A percentile compares a stretch with the other conserved stretches of the same genome.
Evolutionary conservation across 805 yeast species (phyloP).

Genomic region (Candida corydali): DNA sequence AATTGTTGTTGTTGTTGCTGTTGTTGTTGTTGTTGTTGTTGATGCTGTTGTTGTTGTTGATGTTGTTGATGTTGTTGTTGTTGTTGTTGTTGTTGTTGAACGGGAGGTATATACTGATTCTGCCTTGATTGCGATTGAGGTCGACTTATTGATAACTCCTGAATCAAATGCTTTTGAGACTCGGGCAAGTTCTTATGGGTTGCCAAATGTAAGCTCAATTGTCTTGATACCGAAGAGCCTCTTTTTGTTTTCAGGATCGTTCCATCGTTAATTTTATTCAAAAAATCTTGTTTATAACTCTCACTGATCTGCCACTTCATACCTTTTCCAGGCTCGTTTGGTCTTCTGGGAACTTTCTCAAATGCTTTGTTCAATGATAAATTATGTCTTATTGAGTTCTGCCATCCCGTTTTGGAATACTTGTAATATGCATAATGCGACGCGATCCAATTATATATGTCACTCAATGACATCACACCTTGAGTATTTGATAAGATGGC

Average conservation of each 20-base stretch:
- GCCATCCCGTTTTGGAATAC: conserved; percentile 95
- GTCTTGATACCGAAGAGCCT: conserved; percentile 79
- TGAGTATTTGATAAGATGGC: conserved; percentile 87
- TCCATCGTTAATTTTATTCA: conserved; percentile 76
- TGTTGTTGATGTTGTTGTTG: conserved; percentile 2
- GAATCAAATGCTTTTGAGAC: conserved; percentile 21
- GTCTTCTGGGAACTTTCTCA: conserved; percentile 93
- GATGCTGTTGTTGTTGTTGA: conserved; percentile 6
- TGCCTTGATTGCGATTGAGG: conserved; percentile 11
- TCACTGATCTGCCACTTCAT: conserved; percentile 98
- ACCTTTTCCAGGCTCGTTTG: conserved; percentile 97
- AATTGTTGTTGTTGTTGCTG: conserved; percentile 16
- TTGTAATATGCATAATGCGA: conserved; percentile 87
- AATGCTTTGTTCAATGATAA: conserved; percentile 93
- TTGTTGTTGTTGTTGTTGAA: conserved; percentile 13
- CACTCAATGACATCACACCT: conserved; percentile 84
- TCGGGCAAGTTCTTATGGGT: conserved; percentile 53
- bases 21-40: conserved; percentile 3
- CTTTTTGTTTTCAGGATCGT: conserved; percentile 68
- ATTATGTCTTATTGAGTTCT: conserved; percentile 94
- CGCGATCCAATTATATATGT: conserved; percentile 89
- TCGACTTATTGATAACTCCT: conserved; percentile 8
- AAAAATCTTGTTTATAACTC: conserved; percentile 75
- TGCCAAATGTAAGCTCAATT: conserved; percentile 69
- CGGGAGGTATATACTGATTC: background rate